Base-by-base conservation (phyloP, 2,329 filamentous ascomycete genomes). In the Aspergillus pseudoterreus region DNA sequence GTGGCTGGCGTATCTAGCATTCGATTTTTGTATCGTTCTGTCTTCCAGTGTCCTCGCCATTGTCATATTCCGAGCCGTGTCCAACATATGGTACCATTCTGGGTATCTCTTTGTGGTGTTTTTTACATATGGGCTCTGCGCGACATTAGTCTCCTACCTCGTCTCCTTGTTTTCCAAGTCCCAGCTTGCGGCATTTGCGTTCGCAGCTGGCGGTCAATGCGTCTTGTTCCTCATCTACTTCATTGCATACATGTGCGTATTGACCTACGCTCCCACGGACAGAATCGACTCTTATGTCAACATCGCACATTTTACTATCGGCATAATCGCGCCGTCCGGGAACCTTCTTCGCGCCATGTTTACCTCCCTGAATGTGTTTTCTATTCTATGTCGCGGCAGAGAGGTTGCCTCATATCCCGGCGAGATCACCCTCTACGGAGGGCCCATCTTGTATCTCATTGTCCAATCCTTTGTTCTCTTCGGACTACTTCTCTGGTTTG, bases 71-170 rank as follows among this genome's bases (percentile, higher is more conserved):
- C 82, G 80, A 1, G 82, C 78, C 1, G 71, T 81, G 21, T 77
- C 75, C 21, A 67, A 77, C 50, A 79, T 86, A 4, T 95, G 88
- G 84, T 96, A 89, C 61, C 80, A 86, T 51, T 77, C 91, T 4
- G 88, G 84, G 39, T 95, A 95, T 65, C 74, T 96, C 9, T 95
- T 95, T 66, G 71, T 92, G 11, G 78, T 95, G 36, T 84, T 96
- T 57, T 81, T 87, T 51, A 79, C 96, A 0, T 96, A 92, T 66
- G 90, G 90, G 0, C 71, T 96, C 5, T 83, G 88, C 0, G 87
- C 90, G 0, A 89, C 82, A 3, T 74, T 95, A 3, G 75, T 92
- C 47, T 82, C 87, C 2, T 96, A 96, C 68, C 76, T 92, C 35
- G 79, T 95, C 39, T 95, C 91, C 0, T 80, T 96, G 0, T 87